phyloP scores from a whole-genome alignment of 2,329 filamentous ascomycete species.

The Coniella lustricola region DNA sequence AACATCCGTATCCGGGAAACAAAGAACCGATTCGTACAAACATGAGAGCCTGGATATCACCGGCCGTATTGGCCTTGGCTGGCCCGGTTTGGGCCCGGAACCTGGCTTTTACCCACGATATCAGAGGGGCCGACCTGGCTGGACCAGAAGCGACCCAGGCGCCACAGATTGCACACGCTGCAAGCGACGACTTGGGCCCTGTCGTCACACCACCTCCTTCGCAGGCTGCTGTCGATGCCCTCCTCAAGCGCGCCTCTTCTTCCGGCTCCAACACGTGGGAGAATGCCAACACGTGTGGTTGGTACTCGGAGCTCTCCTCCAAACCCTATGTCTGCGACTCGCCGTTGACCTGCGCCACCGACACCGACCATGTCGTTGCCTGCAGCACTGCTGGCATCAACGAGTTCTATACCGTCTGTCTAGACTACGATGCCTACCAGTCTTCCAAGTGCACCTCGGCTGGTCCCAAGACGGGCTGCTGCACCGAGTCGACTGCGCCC shows the following conservation, averaged over 20 bases:
- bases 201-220: conserved; percentile 11
- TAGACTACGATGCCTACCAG: conserved; percentile 27
- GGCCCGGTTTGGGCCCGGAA: conserved; percentile 5
- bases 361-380: conserved; percentile 28
- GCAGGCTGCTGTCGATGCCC: conserved; percentile 18
- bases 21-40: neutral
- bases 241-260: conserved; percentile 12
- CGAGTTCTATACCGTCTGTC: conserved; percentile 29
- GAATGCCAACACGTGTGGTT: conserved; percentile 23
- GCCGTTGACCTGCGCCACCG: conserved; percentile 23
- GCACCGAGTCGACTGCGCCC: conserved; percentile 22
- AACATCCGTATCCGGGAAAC: neutral
- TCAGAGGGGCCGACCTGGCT: conserved; percentile 5
- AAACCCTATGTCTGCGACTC: conserved; percentile 14
- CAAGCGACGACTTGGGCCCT: neutral
- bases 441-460: conserved; percentile 24
- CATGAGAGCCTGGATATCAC: conserved; percentile 10
- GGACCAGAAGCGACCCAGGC: conserved; percentile 5
- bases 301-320: conserved; percentile 19
- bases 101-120: conserved; percentile 8
- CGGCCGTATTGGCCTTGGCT: conserved; percentile 2
- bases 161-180: conserved; percentile 1
- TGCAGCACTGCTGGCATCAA: conserved; percentile 25
- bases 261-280: conserved; percentile 18
- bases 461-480: conserved; percentile 28